Evolutionary conservation across 1,139 yeast genomes (phyloP).

Genomic region (Arxiozyma telluris): DNA sequence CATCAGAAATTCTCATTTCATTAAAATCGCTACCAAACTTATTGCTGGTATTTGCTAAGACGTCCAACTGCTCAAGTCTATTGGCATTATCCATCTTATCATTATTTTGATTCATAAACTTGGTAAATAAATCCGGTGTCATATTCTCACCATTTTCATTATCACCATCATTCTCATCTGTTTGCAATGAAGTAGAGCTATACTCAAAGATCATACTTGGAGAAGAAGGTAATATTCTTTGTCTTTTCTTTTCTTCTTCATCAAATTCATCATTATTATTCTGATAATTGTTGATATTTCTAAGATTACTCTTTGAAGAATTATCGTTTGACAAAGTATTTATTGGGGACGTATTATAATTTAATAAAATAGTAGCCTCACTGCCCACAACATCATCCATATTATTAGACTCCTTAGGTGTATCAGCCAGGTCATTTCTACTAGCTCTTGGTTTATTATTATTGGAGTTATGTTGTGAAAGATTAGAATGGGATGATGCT

Average conservation of each 20-base stretch:
- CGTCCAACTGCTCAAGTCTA: background rate
- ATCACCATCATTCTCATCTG: conserved; percentile 4
- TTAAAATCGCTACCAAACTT: conserved; percentile 1
- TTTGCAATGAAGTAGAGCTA: conserved; percentile 3
- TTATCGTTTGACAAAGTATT: background rate
- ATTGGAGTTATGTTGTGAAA: background rate
- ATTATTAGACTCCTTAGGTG: background rate
- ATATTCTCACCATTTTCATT: conserved; percentile 3
- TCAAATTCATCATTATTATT: conserved; percentile 9
- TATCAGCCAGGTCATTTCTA: background rate
- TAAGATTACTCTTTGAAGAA: background rate
- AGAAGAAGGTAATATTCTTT: conserved; percentile 27
- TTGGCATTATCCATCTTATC: background rate
- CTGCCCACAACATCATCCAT: conserved; percentile 4
- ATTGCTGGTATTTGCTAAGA: background rate
- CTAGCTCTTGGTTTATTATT: background rate
- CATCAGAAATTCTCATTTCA: background rate
- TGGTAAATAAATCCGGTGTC: conserved; percentile 9
- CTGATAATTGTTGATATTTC: background rate
- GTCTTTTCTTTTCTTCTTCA: conserved; percentile 14
- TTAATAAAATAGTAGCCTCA: conserved; percentile 8
- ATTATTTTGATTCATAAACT: conserved; percentile 6
- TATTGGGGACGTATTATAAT: conserved; percentile 7
- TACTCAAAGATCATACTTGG: conserved; percentile 28
- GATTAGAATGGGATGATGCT: conserved; percentile 1